Evolutionary conservation across 164 flowering plant species (phyloP), one percentile per base, ranked within the genome.

Genomic region (Chimonanthus praecox): DNA sequence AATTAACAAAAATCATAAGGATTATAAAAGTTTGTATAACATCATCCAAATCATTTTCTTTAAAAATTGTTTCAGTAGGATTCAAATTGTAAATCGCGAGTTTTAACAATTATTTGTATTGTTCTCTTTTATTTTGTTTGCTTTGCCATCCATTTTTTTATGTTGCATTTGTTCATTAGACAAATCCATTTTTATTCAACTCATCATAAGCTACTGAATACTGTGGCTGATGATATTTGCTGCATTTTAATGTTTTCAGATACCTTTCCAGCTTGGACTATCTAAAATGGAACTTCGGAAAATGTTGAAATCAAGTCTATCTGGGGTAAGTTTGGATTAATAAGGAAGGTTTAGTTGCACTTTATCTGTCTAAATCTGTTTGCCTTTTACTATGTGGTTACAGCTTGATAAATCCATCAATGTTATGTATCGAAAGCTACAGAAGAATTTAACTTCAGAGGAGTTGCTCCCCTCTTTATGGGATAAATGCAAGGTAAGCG

Each of bases 401-500:
- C 81, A 95, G 99, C 91, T 95, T 73, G 99, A 95, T 80, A 95
- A 92, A 82, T 86, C 92, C 61, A 82, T 95, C 63, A 71, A 51
- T 54, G 82, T 84, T 18, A 93, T 95, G 99, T 90, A 90, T 74
- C 92, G 88, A 79, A 93, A 77, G 80, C 70, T 95, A 79, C 97
- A 90, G 80, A 95, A 92, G 87, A 89, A 92, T 77, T 83, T 95
- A 71, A 87, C 97, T 71, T 89, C 97, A 13, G 99, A 95, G 78
- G 99, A 95, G 78, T 83, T 95, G 71, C 76, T 95, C 66, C 98
- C 98, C 71, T 90, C 98, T 46, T 80, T 93, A 76, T 95, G 99
- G 99, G 99, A 93, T 70, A 95, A 95, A 82, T 95, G 97, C 97
- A 95, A 92, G 99, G 98, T 94, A 77, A 50, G 77, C 47, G 18